Evolutionary conservation across 2,329 filamentous ascomycete genomes (phyloP).

Genomic region (Fusarium lateritium): DNA sequence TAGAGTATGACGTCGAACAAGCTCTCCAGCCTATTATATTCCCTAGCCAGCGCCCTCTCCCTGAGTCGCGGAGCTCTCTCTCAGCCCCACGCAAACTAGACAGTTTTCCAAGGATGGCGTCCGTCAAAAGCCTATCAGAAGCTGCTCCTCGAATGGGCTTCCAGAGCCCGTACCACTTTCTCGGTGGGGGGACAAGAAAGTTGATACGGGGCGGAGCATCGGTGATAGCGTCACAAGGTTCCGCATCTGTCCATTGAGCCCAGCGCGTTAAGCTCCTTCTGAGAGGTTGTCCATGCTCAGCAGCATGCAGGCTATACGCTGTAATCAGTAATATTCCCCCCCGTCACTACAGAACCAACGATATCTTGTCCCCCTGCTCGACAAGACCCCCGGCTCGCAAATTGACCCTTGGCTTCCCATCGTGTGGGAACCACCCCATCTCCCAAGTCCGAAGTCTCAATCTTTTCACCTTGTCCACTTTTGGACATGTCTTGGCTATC

Average conservation of each 20-base stretch:
- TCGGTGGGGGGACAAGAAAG: background rate
- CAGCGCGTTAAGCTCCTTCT: background rate
- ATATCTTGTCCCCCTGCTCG: no score
- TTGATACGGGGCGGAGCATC: background rate
- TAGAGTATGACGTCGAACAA: constrained; percentile 25
- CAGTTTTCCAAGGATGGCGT: background rate
- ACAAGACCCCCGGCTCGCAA: no score
- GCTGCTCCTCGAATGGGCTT: constrained; percentile 1
- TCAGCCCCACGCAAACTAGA: constrained; percentile 16
- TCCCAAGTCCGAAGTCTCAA: background rate
- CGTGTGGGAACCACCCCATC: constrained; percentile 3
- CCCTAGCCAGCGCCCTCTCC: constrained; percentile 2
- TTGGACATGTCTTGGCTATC: constrained; percentile 24
- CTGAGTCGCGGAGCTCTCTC: constrained; percentile 4
- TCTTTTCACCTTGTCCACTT: constrained; percentile 20
- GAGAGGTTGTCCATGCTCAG: background rate
- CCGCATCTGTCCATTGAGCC: background rate
- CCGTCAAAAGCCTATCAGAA: constrained; percentile 19
- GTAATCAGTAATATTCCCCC: no score
- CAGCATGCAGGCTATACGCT: no score
- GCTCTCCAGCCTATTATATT: constrained; percentile 14
- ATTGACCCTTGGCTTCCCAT: constrained; percentile 15
- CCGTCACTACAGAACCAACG: no score
- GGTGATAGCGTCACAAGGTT: constrained; percentile 1
- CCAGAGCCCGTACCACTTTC: background rate